Conservation (phyloP, 2,329 filamentous ascomycete genomes). For the Phialemonium atrogriseum region DNA sequence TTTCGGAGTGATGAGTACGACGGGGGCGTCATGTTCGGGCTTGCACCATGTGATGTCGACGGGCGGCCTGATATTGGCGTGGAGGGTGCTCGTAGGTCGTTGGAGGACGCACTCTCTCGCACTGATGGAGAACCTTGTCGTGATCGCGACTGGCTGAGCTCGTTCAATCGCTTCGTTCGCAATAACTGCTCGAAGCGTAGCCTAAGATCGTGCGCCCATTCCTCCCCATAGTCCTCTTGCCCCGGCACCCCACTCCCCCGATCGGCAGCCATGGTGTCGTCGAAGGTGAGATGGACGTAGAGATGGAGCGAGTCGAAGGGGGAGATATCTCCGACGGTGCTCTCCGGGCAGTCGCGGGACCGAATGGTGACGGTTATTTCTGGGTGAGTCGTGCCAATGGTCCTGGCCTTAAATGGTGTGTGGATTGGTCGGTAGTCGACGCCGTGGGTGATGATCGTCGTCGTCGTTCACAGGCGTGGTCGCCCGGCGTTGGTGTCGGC, state of each 20-base stretch:
- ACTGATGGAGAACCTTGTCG: conserved; percentile 20
- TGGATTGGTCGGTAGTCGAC: too few relatives aligned
- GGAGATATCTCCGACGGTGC: conserved; percentile 8
- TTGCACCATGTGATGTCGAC: conserved; percentile 35
- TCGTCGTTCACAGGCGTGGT: too few relatives aligned
- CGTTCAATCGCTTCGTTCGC: conserved; percentile 79
- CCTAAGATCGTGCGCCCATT: conserved; percentile 71
- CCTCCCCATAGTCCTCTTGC: conserved; percentile 51
- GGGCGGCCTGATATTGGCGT: conserved; percentile 32
- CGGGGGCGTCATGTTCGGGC: conserved; percentile 28
- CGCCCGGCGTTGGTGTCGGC: too few relatives aligned
- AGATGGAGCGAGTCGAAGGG: conserved; percentile 7
- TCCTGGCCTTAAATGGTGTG: too few relatives aligned
- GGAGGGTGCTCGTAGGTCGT: conserved; percentile 34
- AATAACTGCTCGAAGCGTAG: conserved; percentile 81
- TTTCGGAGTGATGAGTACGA: conserved; percentile 41
- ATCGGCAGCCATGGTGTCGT: conserved; percentile 21
- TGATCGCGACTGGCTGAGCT: conserved; percentile 60
- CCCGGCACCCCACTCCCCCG: conserved; percentile 13
- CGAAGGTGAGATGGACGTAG: conserved; percentile 5
- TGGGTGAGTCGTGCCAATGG: too few relatives aligned
- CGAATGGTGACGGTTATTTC: conserved; percentile 5
- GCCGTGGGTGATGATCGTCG: too few relatives aligned
- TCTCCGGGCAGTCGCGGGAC: conserved; percentile 5
- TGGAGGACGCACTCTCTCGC: conserved; percentile 40